phyloP scores from a whole-genome alignment of 257 asterid genomes.

The Primulina tabacum region DNA sequence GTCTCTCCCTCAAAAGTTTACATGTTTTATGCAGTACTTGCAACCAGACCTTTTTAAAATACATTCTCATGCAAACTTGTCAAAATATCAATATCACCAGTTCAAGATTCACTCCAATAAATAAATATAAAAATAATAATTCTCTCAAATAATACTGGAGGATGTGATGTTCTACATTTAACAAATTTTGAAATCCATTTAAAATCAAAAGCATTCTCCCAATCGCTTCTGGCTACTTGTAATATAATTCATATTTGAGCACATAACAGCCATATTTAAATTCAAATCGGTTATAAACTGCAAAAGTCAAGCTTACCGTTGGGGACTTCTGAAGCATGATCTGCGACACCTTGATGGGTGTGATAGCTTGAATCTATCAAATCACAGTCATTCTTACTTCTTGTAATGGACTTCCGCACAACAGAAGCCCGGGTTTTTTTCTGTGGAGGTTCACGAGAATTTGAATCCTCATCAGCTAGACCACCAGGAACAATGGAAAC shows the following conservation, averaged over 20 bases:
- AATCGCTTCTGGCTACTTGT: slow-evolving; percentile 12
- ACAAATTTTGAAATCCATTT: not conserved
- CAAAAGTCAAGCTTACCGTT: slow-evolving; percentile 31
- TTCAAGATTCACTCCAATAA: not conserved
- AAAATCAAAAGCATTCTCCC: not conserved
- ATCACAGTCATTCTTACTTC: slow-evolving; percentile 44
- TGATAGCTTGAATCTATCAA: slow-evolving; percentile 34
- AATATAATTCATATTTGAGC: not conserved
- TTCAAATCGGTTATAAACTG: slow-evolving; percentile 10
- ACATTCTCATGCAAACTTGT: not conserved
- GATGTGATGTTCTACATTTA: not conserved
- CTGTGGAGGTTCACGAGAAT: slow-evolving; percentile 45
- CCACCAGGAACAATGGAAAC: slow-evolving; percentile 42
- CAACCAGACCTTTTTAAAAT: not conserved
- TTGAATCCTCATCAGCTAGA: slow-evolving; percentile 42
- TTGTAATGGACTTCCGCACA: slow-evolving; percentile 47
- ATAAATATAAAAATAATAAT: not conserved
- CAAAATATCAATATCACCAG: slow-evolving; percentile 17
- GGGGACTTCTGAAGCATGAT: slow-evolving; percentile 25
- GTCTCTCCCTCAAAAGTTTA: not conserved
- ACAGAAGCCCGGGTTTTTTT: slow-evolving; percentile 66
- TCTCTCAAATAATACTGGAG: not conserved
- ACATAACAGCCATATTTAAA: not conserved
- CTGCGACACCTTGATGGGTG: slow-evolving; percentile 33
- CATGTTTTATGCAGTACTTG: not conserved